phyloP scores from a whole-genome alignment of 2,329 filamentous ascomycete species.

The Cercospora citrullina region DNA sequence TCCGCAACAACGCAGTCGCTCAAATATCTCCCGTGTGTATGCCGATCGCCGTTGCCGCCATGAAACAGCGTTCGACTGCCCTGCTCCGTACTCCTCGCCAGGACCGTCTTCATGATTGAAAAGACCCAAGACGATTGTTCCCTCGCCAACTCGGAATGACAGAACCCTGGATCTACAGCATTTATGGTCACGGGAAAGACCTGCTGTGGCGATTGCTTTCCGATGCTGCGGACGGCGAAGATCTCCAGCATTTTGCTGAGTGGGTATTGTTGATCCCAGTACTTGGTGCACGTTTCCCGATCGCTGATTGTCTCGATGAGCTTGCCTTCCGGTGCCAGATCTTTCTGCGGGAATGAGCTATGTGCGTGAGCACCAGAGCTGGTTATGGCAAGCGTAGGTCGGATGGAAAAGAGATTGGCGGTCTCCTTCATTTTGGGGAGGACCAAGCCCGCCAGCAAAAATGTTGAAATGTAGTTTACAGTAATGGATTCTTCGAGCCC shows the following conservation, averaged over 20 bases:
- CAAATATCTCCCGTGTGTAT: conserved; percentile 45
- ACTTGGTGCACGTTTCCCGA: background rate
- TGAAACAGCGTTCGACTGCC: conserved; percentile 44
- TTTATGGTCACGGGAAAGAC: background rate
- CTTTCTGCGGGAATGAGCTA: background rate
- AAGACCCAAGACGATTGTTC: background rate
- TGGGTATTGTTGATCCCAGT: background rate
- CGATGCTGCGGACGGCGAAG: background rate
- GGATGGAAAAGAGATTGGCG: conserved; percentile 31
- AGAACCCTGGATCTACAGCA: background rate
- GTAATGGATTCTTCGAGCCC: conserved; percentile 51
- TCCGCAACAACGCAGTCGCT: conserved; percentile 38
- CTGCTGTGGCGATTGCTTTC: background rate
- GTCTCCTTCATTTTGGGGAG: conserved; percentile 37
- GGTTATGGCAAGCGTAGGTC: conserved; percentile 44
- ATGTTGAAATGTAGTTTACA: conserved; percentile 54
- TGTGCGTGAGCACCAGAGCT: background rate
- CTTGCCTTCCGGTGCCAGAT: background rate
- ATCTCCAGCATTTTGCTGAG: background rate
- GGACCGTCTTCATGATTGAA: conserved; percentile 21
- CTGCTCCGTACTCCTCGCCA: conserved; percentile 41
- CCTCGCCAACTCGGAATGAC: background rate
- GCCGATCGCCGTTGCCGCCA: conserved; percentile 34
- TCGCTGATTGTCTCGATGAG: background rate
- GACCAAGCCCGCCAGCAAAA: conserved; percentile 54